These are phyloP conservation scores for Entophlyctis luteolus DNA, from an alignment of 192 early-diverging fungal species.

Conservation along the genomic window DNA sequence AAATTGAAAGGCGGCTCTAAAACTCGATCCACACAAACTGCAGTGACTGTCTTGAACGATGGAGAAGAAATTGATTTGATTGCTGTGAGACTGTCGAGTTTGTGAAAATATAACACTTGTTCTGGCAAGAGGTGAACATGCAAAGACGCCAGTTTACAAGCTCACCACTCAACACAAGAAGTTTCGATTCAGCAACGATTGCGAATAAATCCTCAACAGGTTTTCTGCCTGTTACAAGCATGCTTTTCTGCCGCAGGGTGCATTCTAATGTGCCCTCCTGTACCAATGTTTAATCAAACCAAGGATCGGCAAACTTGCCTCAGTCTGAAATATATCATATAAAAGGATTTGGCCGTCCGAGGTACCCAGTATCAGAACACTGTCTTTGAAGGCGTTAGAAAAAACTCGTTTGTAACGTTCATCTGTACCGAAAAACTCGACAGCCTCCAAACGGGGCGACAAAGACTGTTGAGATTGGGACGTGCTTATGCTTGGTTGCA, in stretches of 20 bases:
- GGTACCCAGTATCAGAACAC: conserved; percentile 71
- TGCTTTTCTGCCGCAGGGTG: conserved; percentile 42
- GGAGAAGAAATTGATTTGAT: conserved; percentile 26
- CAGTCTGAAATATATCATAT: not conserved
- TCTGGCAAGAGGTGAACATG: conserved; percentile 44
- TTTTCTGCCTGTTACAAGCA: conserved; percentile 57
- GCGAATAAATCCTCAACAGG: conserved; percentile 60
- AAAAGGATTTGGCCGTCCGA: conserved; percentile 69
- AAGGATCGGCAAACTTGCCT: not conserved
- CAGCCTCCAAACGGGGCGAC: not conserved
- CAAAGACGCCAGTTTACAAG: not conserved
- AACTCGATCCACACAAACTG: conserved; percentile 36
- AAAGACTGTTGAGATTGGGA: too few species aligned
- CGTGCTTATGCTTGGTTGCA: too few species aligned
- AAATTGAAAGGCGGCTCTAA: conserved; percentile 41
- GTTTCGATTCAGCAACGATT: conserved; percentile 57
- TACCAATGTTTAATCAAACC: not conserved
- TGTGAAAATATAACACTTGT: conserved; percentile 61
- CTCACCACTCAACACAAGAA: conserved; percentile 66
- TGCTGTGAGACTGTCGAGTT: conserved; percentile 44
- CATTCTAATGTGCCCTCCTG: conserved; percentile 31
- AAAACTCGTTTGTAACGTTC: not conserved
- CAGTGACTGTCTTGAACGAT: conserved; percentile 31
- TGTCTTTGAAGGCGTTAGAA: conserved; percentile 45
- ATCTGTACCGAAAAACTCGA: conserved; percentile 10